phyloP scores from a whole-genome alignment of 805 yeast species.

The Scheffersomyces stipitis region DNA sequence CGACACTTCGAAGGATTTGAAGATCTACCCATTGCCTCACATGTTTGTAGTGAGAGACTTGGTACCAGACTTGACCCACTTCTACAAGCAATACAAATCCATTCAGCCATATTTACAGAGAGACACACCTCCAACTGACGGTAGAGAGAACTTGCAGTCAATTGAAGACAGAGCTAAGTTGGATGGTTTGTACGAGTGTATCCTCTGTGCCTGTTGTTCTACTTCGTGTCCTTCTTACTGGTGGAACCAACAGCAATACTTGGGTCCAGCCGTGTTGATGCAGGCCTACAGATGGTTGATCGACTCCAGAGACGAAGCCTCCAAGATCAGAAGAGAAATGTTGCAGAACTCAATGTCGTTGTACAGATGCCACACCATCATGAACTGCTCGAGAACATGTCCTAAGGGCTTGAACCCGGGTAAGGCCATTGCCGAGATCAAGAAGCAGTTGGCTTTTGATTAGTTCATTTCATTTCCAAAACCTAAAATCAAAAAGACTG shows the following conservation, averaged over 20 bases:
- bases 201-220: constrained; percentile 97
- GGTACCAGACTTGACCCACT: constrained; percentile 96
- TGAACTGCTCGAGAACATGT: constrained; percentile 98
- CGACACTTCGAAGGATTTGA: constrained; percentile 68
- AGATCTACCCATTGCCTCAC: constrained; percentile 96
- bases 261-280: constrained; percentile 98
- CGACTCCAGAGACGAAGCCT: constrained; percentile 94
- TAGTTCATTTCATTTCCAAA: too few relatives aligned
- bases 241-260: constrained; percentile 99
- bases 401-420: constrained; percentile 99
- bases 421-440: constrained; percentile 93
- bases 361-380: constrained; percentile 98
- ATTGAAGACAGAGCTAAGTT: constrained; percentile 92
- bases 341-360: constrained; percentile 95
- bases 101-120: constrained; percentile 96
- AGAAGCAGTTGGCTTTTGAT: constrained; percentile 85
- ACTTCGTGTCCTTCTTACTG: constrained; percentile 99
- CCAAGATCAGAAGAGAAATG: constrained; percentile 76
- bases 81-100: constrained; percentile 97
- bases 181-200: constrained; percentile 97
- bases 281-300: constrained; percentile 99
- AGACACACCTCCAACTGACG: constrained; percentile 75
- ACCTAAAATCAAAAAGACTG: too few relatives aligned
- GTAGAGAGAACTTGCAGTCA: constrained; percentile 88
- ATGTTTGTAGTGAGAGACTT: constrained; percentile 96